Percentiles rank a stretch among this genome's conserved stretches.
Conservation (phyloP, 2,329 filamentous ascomycete genomes). For the Nothophoma quercina region DNA sequence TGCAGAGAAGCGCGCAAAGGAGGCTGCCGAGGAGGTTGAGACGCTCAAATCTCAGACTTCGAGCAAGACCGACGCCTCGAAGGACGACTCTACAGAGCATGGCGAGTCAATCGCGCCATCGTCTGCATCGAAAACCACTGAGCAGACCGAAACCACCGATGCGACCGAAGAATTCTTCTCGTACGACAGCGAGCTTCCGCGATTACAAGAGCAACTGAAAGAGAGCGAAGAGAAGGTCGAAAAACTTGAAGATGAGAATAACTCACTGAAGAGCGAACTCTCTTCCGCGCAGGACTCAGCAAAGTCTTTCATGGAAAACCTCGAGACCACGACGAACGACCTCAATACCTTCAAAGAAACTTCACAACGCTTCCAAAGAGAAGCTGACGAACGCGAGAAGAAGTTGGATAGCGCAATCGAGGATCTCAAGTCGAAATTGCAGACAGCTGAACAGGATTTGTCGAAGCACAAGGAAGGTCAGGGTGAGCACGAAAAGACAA, state of each 20-base stretch:
- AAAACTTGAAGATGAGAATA: conserved; percentile 73
- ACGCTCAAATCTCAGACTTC: conserved; percentile 54
- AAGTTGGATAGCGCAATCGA: conserved; percentile 37
- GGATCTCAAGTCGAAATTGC: conserved; percentile 40
- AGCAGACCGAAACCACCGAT: conserved; percentile 39
- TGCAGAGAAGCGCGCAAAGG: conserved; percentile 68
- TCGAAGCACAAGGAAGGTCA: conserved; percentile 52
- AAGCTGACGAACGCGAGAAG: conserved; percentile 41
- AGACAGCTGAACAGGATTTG: conserved; percentile 56
- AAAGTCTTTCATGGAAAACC: conserved; percentile 58
- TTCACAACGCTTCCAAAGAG: conserved; percentile 53
- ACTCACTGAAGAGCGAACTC: conserved; percentile 73
- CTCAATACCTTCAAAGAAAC: conserved; percentile 63
- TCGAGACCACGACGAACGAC: conserved; percentile 73
- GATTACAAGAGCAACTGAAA: conserved; percentile 77
- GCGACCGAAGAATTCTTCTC: conserved; percentile 83
- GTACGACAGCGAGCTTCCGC: conserved; percentile 85
- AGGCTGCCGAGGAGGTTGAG: conserved; percentile 70
- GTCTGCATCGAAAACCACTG: conserved; percentile 33
- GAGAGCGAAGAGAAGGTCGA: conserved; percentile 75
- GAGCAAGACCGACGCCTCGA: conserved; percentile 21
- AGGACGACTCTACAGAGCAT: conserved; percentile 39
- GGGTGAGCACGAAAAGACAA: conserved; percentile 53
- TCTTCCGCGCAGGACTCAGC: conserved; percentile 73
- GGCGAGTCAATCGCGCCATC: conserved; percentile 37